Evolutionary conservation across 805 yeast genomes (phyloP).

Genomic region (Wickerhamomyces rabaulensis): DNA sequence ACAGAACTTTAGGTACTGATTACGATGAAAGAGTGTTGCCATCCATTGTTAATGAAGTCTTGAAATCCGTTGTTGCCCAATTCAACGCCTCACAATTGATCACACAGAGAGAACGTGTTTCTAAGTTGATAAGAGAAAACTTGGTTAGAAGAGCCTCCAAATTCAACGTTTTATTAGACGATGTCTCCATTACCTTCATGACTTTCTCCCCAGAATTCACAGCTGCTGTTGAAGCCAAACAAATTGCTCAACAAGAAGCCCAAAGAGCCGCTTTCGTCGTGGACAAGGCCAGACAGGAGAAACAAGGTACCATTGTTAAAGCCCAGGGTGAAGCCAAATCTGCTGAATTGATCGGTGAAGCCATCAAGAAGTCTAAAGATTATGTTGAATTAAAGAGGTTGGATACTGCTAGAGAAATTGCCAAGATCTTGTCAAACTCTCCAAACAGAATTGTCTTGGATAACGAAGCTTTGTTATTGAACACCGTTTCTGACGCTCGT

Average conservation of each 20-base stretch:
- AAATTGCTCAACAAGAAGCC: conserved; percentile 99
- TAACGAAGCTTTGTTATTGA: conserved; percentile 85
- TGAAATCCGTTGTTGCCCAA: conserved; percentile 96
- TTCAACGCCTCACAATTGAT: conserved; percentile 97
- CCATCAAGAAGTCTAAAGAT: conserved; percentile 92
- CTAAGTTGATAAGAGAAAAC: conserved; percentile 85
- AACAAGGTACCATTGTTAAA: conserved; percentile 92
- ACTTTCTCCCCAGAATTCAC: conserved; percentile 98
- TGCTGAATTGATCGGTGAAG: conserved; percentile 98
- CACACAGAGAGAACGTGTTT: conserved; percentile 97
- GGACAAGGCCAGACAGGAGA: conserved; percentile 95
- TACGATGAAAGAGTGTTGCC: conserved; percentile 97
- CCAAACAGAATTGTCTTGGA: conserved; percentile 91
- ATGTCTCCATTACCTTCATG: conserved; percentile 95
- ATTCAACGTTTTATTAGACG: conserved; percentile 85
- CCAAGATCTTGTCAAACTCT: conserved; percentile 73
- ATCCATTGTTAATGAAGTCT: conserved; percentile 95
- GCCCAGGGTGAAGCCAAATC: conserved; percentile 99
- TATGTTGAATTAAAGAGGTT: conserved; percentile 95
- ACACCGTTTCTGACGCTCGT: conserved; percentile 81
- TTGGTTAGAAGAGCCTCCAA: conserved; percentile 86
- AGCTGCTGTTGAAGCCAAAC: conserved; percentile 96
- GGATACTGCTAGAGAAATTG: conserved; percentile 96
- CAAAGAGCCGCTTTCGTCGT: conserved; percentile 97
- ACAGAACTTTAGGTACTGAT: conserved; percentile 88